phyloP scores from a whole-genome alignment of 2,329 filamentous ascomycete genomes.

The Ambrosiella cleistominuta region DNA sequence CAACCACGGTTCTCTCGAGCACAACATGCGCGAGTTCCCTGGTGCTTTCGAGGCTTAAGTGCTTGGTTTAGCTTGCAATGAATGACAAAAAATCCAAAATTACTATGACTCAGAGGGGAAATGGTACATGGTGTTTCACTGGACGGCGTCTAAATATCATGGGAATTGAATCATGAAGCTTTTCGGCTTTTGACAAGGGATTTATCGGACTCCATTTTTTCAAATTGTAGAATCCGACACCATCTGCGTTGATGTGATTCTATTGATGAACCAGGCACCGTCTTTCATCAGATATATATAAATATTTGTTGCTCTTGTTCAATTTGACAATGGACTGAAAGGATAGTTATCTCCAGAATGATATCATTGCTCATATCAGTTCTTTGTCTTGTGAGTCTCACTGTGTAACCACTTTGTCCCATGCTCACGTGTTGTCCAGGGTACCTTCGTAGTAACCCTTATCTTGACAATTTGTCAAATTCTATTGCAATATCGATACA shows the following conservation, averaged over 20 bases:
- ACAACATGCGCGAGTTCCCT: conserved; percentile 92
- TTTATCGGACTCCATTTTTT: background rate
- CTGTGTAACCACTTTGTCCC: background rate
- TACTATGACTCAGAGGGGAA: conserved; percentile 4
- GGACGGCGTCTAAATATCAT: conserved; percentile 5
- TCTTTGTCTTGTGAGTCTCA: background rate
- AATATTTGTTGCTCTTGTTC: background rate
- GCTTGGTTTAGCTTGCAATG: conserved; percentile 16
- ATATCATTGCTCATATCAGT: background rate
- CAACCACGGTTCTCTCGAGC: conserved; percentile 71
- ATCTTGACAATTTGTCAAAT: too few relatives aligned
- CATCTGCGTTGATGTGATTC: background rate
- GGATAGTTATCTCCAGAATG: background rate
- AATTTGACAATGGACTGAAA: background rate
- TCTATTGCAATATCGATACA: too few relatives aligned
- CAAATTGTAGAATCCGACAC: background rate
- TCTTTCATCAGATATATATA: background rate
- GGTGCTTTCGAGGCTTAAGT: conserved; percentile 58
- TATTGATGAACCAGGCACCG: background rate
- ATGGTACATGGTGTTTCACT: conserved; percentile 5
- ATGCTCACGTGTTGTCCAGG: background rate
- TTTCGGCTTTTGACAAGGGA: background rate
- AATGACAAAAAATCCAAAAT: conserved; percentile 13
- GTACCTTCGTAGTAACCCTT: background rate
- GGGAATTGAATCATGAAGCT: conserved; percentile 1